These are phyloP conservation scores for Phellopilus nigrolimitatus DNA, from an alignment of 1,284 basidiomycete genomes.

Conservation along the genomic window DNA sequence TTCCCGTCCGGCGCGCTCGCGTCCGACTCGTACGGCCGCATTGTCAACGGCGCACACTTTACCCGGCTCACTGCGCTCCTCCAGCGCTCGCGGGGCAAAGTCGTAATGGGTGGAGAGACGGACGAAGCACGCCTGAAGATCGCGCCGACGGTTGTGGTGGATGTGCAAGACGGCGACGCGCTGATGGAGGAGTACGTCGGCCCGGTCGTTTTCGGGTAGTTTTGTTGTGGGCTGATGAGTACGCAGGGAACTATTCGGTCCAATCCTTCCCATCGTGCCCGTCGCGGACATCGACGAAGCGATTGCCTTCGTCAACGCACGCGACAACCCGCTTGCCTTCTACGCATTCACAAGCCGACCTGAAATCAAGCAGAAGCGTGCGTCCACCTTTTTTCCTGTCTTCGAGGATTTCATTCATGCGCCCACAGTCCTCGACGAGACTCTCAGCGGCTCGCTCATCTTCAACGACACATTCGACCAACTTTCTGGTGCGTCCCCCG, in stretches of 20 bases:
- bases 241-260: constrained; percentile 42
- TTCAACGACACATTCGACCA: constrained; percentile 30
- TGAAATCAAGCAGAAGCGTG: constrained; percentile 30
- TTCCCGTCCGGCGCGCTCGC: constrained; percentile 31
- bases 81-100: constrained; percentile 37
- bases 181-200: constrained; percentile 37
- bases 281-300: constrained; percentile 37
- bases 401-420: background rate
- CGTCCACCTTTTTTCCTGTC: constrained; percentile 30
- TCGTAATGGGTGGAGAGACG: constrained; percentile 40
- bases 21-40: constrained; percentile 30
- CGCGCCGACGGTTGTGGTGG: constrained; percentile 30
- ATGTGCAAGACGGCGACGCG: constrained; percentile 34
- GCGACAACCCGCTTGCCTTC: constrained; percentile 34
- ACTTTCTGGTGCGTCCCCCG: constrained; percentile 20
- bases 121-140: constrained; percentile 32
- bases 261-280: constrained; percentile 44
- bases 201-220: background rate
- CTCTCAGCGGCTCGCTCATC: constrained; percentile 28
- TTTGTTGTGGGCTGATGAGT: background rate
- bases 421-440: constrained; percentile 26
- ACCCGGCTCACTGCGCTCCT: constrained; percentile 36
- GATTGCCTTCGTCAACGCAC: constrained; percentile 34
- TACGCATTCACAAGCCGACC: constrained; percentile 36
- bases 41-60: constrained; percentile 38